Percentiles rank a stretch among this genome's conserved stretches.
phyloP scores from a whole-genome alignment of 257 asterid species.

The Salvia miltiorrhiza region DNA sequence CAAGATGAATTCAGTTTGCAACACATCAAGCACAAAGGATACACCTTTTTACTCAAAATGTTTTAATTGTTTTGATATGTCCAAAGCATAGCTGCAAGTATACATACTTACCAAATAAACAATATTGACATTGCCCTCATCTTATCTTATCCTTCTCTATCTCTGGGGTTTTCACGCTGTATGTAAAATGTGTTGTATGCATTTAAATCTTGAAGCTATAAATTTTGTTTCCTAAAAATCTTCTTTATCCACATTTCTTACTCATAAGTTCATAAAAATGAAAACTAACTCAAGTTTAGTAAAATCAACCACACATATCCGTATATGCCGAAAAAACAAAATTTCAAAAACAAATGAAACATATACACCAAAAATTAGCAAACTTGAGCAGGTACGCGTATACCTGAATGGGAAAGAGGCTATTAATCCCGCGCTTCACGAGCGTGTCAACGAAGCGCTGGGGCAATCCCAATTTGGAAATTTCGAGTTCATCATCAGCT shows the following conservation, averaged over 20 bases:
- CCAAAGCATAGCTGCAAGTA: neutral
- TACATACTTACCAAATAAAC: neutral
- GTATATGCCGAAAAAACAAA: too few relatives aligned
- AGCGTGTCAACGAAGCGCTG: constrained; percentile 70
- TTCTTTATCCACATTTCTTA: neutral
- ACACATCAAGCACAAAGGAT: neutral
- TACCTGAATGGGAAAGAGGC: constrained; percentile 72
- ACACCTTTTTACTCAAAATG: neutral
- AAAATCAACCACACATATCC: neutral
- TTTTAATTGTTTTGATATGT: neutral
- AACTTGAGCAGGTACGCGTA: constrained; percentile 1
- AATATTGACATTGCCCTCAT: neutral
- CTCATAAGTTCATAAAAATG: neutral
- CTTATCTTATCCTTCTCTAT: constrained; percentile 4
- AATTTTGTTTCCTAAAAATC: neutral
- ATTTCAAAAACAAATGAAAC: neutral
- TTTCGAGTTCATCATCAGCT: constrained; percentile 46
- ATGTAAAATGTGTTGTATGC: too few relatives aligned
- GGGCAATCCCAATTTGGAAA: constrained; percentile 72
- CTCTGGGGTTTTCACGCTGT: too few relatives aligned
- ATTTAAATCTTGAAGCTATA: neutral
- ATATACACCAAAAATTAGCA: neutral
- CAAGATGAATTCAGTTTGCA: neutral
- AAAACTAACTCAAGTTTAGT: neutral
- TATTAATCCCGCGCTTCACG: constrained; percentile 69